phyloP scores from a whole-genome alignment of 805 yeast species.

The Candida ponderosae region DNA sequence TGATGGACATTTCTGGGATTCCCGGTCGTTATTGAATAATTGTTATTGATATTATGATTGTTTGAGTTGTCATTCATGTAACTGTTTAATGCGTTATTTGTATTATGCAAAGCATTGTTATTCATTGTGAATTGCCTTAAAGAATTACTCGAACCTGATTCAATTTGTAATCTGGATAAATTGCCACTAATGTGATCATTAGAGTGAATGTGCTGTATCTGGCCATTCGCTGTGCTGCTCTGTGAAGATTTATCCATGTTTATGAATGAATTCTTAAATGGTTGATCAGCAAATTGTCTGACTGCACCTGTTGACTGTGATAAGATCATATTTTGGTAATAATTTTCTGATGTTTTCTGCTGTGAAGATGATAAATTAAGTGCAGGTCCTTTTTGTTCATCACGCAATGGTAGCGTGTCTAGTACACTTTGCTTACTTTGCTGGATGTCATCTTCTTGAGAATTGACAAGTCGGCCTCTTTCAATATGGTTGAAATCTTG shows the following conservation, averaged over 20 bases:
- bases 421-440: too few relatives aligned
- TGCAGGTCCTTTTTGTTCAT: too few relatives aligned
- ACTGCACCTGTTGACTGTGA: constrained; percentile 50
- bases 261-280: constrained; percentile 18
- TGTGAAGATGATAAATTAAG: too few relatives aligned
- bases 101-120: too few relatives aligned
- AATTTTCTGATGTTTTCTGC: constrained; percentile 7
- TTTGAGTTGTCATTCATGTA: constrained; percentile 1
- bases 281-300: constrained; percentile 27
- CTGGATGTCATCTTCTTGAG: too few relatives aligned
- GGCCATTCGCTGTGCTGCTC: constrained; percentile 2
- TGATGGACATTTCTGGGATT: not conserved
- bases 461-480: too few relatives aligned
- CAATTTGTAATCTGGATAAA: constrained; percentile 3
- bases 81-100: too few relatives aligned
- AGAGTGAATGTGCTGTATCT: constrained; percentile 19
- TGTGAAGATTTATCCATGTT: not conserved
- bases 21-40: too few relatives aligned
- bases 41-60: constrained; percentile 1
- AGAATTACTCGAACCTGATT: constrained; percentile 13
- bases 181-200: constrained; percentile 18
- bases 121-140: constrained; percentile 17
- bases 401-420: too few relatives aligned
- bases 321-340: constrained; percentile 34
- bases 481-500: too few relatives aligned